phyloP scores from a whole-genome alignment of 78 protist genomes.

The Dictyostelium capitatum region DNA sequence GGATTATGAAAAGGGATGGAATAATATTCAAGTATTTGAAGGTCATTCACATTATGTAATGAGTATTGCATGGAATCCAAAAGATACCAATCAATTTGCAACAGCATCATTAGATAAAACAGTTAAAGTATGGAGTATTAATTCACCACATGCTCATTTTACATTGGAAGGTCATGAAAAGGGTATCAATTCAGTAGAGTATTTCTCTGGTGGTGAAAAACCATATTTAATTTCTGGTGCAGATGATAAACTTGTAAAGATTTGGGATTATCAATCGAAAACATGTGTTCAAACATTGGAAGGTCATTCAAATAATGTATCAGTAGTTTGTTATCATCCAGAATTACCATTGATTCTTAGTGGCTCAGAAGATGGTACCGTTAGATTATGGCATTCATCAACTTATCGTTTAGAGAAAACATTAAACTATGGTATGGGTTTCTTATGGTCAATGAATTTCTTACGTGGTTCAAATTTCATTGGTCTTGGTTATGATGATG shows the following conservation, averaged over 20 bases:
- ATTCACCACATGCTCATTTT: constrained; percentile 92
- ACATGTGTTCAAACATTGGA: constrained; percentile 96
- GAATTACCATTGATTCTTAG: constrained; percentile 97
- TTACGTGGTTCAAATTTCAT: constrained; percentile 86
- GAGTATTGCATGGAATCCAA: constrained; percentile 97
- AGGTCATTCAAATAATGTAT: constrained; percentile 96
- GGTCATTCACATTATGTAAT: constrained; percentile 99
- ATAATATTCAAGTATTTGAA: constrained; percentile 90
- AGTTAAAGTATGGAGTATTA: constrained; percentile 97
- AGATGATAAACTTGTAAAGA: constrained; percentile 75
- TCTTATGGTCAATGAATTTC: constrained; percentile 95
- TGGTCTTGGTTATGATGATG: constrained; percentile 97
- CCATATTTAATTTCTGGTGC: constrained; percentile 97
- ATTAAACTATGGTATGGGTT: constrained; percentile 95
- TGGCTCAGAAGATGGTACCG: constrained; percentile 95
- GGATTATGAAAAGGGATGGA: constrained; percentile 98
- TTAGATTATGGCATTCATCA: constrained; percentile 95
- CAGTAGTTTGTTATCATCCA: constrained; percentile 96
- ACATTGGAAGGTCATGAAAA: constrained; percentile 99
- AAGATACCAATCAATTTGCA: constrained; percentile 98
- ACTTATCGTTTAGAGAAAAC: constrained; percentile 96
- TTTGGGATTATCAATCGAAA: constrained; percentile 99
- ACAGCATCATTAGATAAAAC: constrained; percentile 98
- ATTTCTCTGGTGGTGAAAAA: constrained; percentile 95
- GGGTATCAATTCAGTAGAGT: constrained; percentile 98